Evolutionary conservation across 345 rosid species (phyloP).

Genomic region (Combretum micranthum): DNA sequence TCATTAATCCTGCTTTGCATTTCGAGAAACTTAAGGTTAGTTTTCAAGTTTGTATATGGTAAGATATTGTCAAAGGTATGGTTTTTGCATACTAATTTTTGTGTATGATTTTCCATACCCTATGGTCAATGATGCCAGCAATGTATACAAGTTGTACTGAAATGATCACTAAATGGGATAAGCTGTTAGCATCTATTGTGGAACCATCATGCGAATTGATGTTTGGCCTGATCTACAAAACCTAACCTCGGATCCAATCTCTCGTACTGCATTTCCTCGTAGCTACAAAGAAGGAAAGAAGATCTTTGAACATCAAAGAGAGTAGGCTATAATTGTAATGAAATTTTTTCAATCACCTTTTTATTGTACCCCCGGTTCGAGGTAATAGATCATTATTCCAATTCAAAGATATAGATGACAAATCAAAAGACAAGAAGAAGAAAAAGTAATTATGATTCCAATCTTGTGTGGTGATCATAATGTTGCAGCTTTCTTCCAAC

Average conservation of each 20-base stretch:
- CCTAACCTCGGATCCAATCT: slow-evolving; percentile 30
- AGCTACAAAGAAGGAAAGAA: slow-evolving; percentile 31
- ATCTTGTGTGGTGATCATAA: neutral
- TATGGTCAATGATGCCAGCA: slow-evolving; percentile 20
- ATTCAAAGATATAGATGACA: neutral
- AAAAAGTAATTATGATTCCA: too few species aligned
- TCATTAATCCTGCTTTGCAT: slow-evolving; percentile 46
- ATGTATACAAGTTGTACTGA: slow-evolving; percentile 23
- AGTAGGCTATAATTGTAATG: slow-evolving; percentile 11
- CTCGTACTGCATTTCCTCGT: slow-evolving; percentile 41
- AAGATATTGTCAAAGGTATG: slow-evolving; percentile 13
- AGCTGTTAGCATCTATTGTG: neutral
- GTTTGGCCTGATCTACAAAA: slow-evolving; percentile 30
- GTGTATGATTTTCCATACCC: neutral
- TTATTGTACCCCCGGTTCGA: too few species aligned
- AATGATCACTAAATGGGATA: slow-evolving; percentile 39
- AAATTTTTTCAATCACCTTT: slow-evolving; percentile 3
- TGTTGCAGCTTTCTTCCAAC: slow-evolving; percentile 34
- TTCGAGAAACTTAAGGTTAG: slow-evolving; percentile 42
- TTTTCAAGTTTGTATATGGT: neutral
- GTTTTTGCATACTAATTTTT: neutral
- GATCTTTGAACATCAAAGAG: slow-evolving; percentile 24
- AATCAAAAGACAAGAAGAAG: neutral
- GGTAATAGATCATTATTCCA: neutral
- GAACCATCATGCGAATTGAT: slow-evolving; percentile 27